phyloP scores from a whole-genome alignment of 768 basidiomycete genomes.

The Mycena chlorophos region DNA sequence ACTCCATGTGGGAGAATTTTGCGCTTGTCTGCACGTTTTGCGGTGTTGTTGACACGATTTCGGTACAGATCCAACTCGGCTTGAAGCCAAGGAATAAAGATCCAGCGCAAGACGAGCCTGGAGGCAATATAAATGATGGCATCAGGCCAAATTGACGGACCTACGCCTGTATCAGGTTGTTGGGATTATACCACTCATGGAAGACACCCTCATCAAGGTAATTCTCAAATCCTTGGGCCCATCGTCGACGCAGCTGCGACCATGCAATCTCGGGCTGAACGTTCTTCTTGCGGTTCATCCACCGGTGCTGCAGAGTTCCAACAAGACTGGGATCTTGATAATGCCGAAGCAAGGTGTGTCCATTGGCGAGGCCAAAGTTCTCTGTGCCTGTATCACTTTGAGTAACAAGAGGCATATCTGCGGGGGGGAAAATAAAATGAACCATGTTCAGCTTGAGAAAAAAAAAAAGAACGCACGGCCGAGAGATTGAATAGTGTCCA shows the following conservation, averaged over 20 bases:
- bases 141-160: neutral
- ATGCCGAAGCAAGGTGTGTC: slow-evolving; percentile 41
- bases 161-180: slow-evolving; percentile 26
- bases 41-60: slow-evolving; percentile 23
- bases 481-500: too few species aligned
- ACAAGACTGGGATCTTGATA: slow-evolving; percentile 37
- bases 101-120: slow-evolving; percentile 41
- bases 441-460: slow-evolving; percentile 4
- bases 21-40: slow-evolving; percentile 26
- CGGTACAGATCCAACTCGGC: slow-evolving; percentile 34
- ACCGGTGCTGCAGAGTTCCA: slow-evolving; percentile 43
- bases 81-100: slow-evolving; percentile 44
- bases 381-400: slow-evolving; percentile 46
- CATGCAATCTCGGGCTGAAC: slow-evolving; percentile 44
- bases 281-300: slow-evolving; percentile 38
- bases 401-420: slow-evolving; percentile 41
- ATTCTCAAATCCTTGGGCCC: slow-evolving; percentile 34
- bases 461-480: too few species aligned
- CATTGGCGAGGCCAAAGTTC: slow-evolving; percentile 47
- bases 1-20: slow-evolving; percentile 41
- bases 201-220: neutral
- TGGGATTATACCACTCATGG: slow-evolving; percentile 6
- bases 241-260: slow-evolving; percentile 33
- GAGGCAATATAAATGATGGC: neutral
- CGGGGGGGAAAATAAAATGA: slow-evolving; percentile 5